Percentiles rank a stretch among this genome's conserved stretches.
These are phyloP conservation scores for Boletus rufocinnamomeus DNA, from an alignment of 768 basidiomycete species.

Conservation along the genomic window DNA sequence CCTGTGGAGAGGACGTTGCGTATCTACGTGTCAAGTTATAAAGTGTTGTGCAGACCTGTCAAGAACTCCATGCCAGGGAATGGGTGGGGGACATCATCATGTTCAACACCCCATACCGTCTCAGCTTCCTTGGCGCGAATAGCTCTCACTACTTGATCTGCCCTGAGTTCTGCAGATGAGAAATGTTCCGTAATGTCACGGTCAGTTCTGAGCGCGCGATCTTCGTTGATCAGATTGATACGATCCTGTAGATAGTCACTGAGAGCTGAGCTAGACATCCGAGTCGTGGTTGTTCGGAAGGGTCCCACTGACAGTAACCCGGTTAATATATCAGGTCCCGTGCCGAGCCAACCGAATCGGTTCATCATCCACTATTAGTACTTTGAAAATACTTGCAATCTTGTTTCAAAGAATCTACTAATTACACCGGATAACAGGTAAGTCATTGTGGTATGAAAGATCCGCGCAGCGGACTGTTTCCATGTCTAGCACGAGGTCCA, in stretches of 20 bases:
- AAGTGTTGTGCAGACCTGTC: conserved; percentile 47
- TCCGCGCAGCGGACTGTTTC: background rate
- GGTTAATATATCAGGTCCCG: too few relatives aligned
- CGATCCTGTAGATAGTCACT: conserved; percentile 21
- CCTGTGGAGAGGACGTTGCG: conserved; percentile 21
- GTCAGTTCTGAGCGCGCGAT: conserved; percentile 55
- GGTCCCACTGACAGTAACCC: background rate
- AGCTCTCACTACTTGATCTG: conserved; percentile 54
- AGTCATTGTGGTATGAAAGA: background rate
- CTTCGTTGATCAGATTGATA: conserved; percentile 37
- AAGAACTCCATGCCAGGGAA: conserved; percentile 80
- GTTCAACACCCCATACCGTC: conserved; percentile 58
- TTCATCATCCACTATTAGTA: background rate
- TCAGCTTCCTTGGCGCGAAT: conserved; percentile 55
- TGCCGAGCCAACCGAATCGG: background rate
- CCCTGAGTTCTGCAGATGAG: conserved; percentile 47
- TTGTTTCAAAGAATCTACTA: background rate
- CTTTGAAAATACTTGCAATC: background rate
- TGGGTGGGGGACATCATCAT: conserved; percentile 53
- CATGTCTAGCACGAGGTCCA: background rate
- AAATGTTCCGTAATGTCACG: conserved; percentile 22
- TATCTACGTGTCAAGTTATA: background rate
- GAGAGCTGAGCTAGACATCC: conserved; percentile 12
- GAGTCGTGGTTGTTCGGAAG: background rate
- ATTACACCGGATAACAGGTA: background rate